Evolutionary conservation across 495 filamentous ascomycete genomes (phyloP).

Genomic region (Tetracladium setigerum): DNA sequence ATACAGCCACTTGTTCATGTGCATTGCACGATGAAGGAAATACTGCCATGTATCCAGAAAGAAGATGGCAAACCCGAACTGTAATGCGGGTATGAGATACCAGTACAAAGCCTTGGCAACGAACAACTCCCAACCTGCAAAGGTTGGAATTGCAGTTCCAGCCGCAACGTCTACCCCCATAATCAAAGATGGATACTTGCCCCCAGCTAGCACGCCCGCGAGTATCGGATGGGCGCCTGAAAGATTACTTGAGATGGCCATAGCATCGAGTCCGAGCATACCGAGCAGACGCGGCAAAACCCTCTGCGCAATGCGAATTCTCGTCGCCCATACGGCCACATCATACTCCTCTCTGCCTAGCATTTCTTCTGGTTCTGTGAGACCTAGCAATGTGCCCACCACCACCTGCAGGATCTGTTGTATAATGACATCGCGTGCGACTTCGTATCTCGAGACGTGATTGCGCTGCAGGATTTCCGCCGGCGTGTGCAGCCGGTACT

Average conservation of each 20-base stretch:
- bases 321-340: slow-evolving; percentile 71
- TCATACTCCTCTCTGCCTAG: slow-evolving; percentile 75
- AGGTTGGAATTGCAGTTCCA: slow-evolving; percentile 38
- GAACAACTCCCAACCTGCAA: slow-evolving; percentile 69
- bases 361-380: slow-evolving; percentile 57
- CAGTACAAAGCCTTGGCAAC: slow-evolving; percentile 72
- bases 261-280: slow-evolving; percentile 49
- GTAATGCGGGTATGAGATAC: slow-evolving; percentile 63
- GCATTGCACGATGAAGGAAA: slow-evolving; percentile 90
- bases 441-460: slow-evolving; percentile 72
- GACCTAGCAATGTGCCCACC: slow-evolving; percentile 50
- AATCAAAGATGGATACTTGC: slow-evolving; percentile 56
- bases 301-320: slow-evolving; percentile 63
- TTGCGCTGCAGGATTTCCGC: slow-evolving; percentile 82
- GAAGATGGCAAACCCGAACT: slow-evolving; percentile 63
- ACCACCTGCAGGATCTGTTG: slow-evolving; percentile 83
- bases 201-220: slow-evolving; percentile 63
- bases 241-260: slow-evolving; percentile 46
- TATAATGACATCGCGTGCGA: slow-evolving; percentile 77
- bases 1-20: slow-evolving; percentile 93
- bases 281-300: slow-evolving; percentile 54
- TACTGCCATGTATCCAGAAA: slow-evolving; percentile 95
- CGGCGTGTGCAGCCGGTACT: slow-evolving; percentile 88
- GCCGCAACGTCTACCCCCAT: slow-evolving; percentile 35
- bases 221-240: slow-evolving; percentile 51